Conservation (phyloP, 202 grass and related monocot species). For the Cymbopogon flexuosus region DNA sequence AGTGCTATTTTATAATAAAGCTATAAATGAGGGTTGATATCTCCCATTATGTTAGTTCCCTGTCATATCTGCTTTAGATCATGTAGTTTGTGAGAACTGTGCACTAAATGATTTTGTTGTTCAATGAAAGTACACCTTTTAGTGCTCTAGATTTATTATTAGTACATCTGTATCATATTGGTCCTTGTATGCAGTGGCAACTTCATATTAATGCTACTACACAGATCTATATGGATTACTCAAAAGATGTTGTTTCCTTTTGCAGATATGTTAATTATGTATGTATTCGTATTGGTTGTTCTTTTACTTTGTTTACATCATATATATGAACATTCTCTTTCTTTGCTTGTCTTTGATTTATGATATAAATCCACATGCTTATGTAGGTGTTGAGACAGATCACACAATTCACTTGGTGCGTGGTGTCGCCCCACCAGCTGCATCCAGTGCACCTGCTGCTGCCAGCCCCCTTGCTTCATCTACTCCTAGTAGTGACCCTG, state of each 20-base stretch:
- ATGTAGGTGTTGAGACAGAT: constrained; percentile 75
- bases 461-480: constrained; percentile 48
- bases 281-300: not conserved
- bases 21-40: not conserved
- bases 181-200: not conserved
- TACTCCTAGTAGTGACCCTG: constrained; percentile 41
- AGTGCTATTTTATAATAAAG: not conserved
- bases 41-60: not conserved
- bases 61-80: not conserved
- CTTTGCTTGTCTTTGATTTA: not conserved
- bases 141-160: not conserved
- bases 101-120: not conserved
- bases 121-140: not conserved
- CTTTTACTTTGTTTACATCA: not conserved
- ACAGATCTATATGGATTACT: not conserved
- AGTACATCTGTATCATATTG: not conserved
- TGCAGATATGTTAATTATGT: not conserved
- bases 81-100: not conserved
- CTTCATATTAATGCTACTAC: not conserved
- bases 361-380: constrained; percentile 7
- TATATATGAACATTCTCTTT: not conserved
- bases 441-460: constrained; percentile 41
- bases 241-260: not conserved
- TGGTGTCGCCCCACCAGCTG: constrained; percentile 44
- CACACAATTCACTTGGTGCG: constrained; percentile 94